A percentile compares a stretch with the other conserved stretches of the same genome.
These are phyloP conservation scores for Rhynchosporium graminicola DNA, from an alignment of 2,329 filamentous ascomycete genomes.

Conservation along the genomic window DNA sequence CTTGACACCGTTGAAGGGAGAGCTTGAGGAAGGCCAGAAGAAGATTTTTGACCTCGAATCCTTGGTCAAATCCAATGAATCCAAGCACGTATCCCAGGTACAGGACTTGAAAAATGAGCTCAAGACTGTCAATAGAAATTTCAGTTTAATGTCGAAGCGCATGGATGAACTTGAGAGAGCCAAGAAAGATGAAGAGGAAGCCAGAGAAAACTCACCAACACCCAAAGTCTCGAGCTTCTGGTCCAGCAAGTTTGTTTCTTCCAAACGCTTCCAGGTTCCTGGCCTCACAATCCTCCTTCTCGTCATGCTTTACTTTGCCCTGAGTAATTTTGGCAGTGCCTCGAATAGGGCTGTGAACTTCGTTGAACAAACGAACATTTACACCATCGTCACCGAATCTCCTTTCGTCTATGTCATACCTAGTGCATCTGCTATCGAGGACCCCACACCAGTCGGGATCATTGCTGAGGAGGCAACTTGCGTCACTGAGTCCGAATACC, in stretches of 20 bases:
- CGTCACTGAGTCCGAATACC: not conserved
- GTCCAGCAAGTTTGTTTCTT: not conserved
- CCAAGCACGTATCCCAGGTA: not conserved
- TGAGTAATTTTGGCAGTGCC: not conserved
- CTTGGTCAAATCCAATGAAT: not conserved
- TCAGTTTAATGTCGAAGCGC: not conserved
- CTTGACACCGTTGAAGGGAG: not conserved
- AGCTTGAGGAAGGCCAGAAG: not conserved
- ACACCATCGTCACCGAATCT: not conserved
- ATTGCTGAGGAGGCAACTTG: not conserved
- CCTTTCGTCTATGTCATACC: not conserved
- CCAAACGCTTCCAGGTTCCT: not conserved
- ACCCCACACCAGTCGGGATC: not conserved
- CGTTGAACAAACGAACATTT: not conserved
- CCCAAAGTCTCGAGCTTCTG: not conserved
- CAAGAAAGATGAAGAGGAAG: not conserved
- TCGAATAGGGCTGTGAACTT: not conserved
- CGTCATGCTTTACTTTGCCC: not conserved
- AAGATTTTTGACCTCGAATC: not conserved
- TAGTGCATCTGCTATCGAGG: not conserved
- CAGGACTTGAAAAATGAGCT: not conserved
- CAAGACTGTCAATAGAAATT: not conserved
- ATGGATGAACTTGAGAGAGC: not conserved
- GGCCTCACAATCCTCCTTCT: not conserved
- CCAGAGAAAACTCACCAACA: not conserved